Evolutionary conservation across 805 yeast genomes (phyloP).

Genomic region (Wickerhamomyces strasburgensis): DNA sequence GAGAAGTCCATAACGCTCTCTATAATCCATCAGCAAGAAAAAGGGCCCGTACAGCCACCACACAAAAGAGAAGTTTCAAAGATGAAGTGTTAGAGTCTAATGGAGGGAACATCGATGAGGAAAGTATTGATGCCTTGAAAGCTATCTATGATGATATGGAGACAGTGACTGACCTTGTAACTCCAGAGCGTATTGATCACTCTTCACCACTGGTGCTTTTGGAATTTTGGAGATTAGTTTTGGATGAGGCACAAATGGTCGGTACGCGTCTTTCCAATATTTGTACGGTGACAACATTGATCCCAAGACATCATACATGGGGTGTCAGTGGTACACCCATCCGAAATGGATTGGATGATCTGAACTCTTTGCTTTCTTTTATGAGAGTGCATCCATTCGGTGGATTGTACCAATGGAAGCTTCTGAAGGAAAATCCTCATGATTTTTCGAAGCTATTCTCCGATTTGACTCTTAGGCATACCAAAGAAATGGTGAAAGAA

Average conservation of each 20-base stretch:
- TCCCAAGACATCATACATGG: conserved; percentile 90
- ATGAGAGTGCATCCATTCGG: conserved; percentile 64
- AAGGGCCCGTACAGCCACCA: conserved; percentile 17
- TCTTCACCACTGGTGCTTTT: conserved; percentile 78
- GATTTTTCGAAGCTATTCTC: conserved; percentile 52
- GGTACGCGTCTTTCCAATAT: conserved; percentile 68
- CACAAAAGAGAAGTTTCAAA: not conserved
- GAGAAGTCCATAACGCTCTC: conserved; percentile 74
- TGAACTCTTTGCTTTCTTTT: conserved; percentile 67
- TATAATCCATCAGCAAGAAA: conserved; percentile 48
- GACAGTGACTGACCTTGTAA: conserved; percentile 1
- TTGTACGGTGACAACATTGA: conserved; percentile 70
- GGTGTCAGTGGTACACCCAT: conserved; percentile 97
- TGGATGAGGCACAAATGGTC: conserved; percentile 96
- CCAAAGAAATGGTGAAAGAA: conserved; percentile 73
- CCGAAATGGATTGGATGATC: conserved; percentile 57
- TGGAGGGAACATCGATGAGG: conserved; percentile 1
- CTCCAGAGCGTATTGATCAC: conserved; percentile 37
- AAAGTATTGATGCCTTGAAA: conserved; percentile 6
- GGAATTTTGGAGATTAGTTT: conserved; percentile 83
- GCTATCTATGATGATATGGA: conserved; percentile 13
- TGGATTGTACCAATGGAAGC: conserved; percentile 20
- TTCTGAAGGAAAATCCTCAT: conserved; percentile 6
- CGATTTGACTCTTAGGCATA: conserved; percentile 64
- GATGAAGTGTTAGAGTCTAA: not conserved